These are phyloP conservation scores for Termitomyces heimii DNA, from an alignment of 768 basidiomycete species.

Conservation along the genomic window DNA sequence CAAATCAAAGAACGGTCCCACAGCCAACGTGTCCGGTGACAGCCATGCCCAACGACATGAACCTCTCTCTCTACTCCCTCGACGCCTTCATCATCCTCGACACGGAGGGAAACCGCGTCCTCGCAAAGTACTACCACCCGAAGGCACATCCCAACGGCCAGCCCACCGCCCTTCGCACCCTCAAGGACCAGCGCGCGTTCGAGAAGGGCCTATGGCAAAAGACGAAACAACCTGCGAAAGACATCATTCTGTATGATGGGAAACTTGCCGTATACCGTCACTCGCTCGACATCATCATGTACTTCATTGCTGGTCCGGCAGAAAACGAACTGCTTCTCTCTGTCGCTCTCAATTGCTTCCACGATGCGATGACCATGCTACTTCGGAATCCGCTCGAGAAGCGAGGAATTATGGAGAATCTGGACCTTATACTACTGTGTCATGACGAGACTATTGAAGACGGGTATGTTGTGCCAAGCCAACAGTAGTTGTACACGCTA, in stretches of 20 bases:
- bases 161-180: constrained; percentile 52
- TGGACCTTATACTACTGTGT: constrained; percentile 88
- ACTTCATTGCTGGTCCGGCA: constrained; percentile 78
- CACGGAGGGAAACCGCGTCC: constrained; percentile 89
- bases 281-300: constrained; percentile 92
- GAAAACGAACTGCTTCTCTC: constrained; percentile 98
- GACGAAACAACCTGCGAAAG: constrained; percentile 78
- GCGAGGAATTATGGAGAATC: constrained; percentile 87
- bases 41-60: constrained; percentile 34
- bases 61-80: constrained; percentile 84
- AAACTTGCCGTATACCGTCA: constrained; percentile 93
- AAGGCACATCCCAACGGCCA: constrained; percentile 58
- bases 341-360: constrained; percentile 74
- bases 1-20: constrained; percentile 1
- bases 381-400: constrained; percentile 94
- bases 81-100: constrained; percentile 89
- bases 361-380: constrained; percentile 81
- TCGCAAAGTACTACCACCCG: constrained; percentile 94
- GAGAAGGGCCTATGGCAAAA: constrained; percentile 96
- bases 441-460: constrained; percentile 98
- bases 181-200: constrained; percentile 93
- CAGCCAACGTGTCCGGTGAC: constrained; percentile 1
- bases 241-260: constrained; percentile 87
- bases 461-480: constrained; percentile 52
- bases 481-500: not conserved